Percentiles rank a stretch among this genome's conserved stretches.
These are phyloP conservation scores for Drosera spatulata DNA, from an alignment of 179 eudicot genomes.

Conservation along the genomic window DNA sequence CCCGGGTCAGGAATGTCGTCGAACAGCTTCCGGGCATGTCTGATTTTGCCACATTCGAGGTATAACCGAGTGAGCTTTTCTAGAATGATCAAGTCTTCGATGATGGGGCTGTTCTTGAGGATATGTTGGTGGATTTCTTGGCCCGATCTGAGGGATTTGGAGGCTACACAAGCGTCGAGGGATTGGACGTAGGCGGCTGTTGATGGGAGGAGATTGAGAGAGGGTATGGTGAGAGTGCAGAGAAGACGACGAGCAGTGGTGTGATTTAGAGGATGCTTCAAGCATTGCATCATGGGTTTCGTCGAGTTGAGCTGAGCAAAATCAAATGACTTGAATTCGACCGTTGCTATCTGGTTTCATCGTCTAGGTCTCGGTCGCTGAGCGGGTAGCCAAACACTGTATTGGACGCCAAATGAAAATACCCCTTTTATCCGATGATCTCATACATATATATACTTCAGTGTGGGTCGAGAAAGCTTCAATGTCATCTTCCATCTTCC, in stretches of 20 bases:
- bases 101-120: slow-evolving; percentile 16
- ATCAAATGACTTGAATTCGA: no score
- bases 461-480: no score
- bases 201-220: slow-evolving; percentile 8
- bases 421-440: no score
- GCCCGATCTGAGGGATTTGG: slow-evolving; percentile 34
- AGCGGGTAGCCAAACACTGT: no score
- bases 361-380: no score
- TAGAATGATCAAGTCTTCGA: slow-evolving; percentile 7
- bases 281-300: slow-evolving; percentile 6
- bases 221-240: neutral
- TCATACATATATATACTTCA: no score
- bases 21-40: slow-evolving; percentile 28
- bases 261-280: slow-evolving; percentile 3
- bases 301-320: no score
- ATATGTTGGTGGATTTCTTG: slow-evolving; percentile 38
- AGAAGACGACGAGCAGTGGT: neutral
- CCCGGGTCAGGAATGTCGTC: slow-evolving; percentile 33
- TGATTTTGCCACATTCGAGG: slow-evolving; percentile 14
- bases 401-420: no score
- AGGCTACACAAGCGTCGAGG: slow-evolving; percentile 28
- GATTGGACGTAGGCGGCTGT: slow-evolving; percentile 13
- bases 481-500: no score
- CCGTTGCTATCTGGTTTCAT: no score
- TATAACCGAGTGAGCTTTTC: slow-evolving; percentile 29